These are phyloP conservation scores for Citeromyces nyonsensis DNA, from an alignment of 805 yeast species.

Conservation along the genomic window DNA sequence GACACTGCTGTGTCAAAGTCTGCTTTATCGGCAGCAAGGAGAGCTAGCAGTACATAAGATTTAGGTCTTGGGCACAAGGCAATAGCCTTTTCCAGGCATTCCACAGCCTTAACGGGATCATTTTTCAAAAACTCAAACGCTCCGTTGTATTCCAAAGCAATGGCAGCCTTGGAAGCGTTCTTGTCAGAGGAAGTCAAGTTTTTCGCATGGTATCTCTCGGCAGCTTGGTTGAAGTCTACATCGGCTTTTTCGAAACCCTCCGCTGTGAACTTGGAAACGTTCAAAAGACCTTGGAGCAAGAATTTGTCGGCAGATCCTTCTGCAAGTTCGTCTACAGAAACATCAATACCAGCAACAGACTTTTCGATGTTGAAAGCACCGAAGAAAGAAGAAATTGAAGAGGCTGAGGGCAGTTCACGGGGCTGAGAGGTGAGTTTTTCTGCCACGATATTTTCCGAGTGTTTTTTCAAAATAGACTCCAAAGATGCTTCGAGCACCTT, in stretches of 20 bases:
- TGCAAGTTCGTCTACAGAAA: slow-evolving; percentile 24
- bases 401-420: slow-evolving; percentile 61
- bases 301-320: slow-evolving; percentile 48
- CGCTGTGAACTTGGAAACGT: slow-evolving; percentile 26
- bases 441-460: slow-evolving; percentile 59
- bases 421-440: slow-evolving; percentile 34
- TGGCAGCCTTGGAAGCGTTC: slow-evolving; percentile 30
- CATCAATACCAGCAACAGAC: slow-evolving; percentile 28
- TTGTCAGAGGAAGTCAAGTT: slow-evolving; percentile 16
- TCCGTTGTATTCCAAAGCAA: slow-evolving; percentile 76
- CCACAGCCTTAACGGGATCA: slow-evolving; percentile 50
- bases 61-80: slow-evolving; percentile 61
- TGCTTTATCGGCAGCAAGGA: slow-evolving; percentile 70
- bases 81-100: slow-evolving; percentile 50
- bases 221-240: slow-evolving; percentile 42
- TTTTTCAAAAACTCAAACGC: slow-evolving; percentile 73
- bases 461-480: slow-evolving; percentile 76
- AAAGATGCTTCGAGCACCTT: slow-evolving; percentile 45
- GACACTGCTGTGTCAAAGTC: slow-evolving; percentile 39
- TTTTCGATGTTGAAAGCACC: slow-evolving; percentile 62
- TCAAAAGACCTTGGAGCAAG: slow-evolving; percentile 49
- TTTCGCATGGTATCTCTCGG: slow-evolving; percentile 18
- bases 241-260: slow-evolving; percentile 53
- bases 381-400: slow-evolving; percentile 75
- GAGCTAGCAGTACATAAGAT: slow-evolving; percentile 69